These are phyloP conservation scores for Pseudonitzschia pungens DNA, from an alignment of 108 stramenopile species.

Conservation along the genomic window DNA sequence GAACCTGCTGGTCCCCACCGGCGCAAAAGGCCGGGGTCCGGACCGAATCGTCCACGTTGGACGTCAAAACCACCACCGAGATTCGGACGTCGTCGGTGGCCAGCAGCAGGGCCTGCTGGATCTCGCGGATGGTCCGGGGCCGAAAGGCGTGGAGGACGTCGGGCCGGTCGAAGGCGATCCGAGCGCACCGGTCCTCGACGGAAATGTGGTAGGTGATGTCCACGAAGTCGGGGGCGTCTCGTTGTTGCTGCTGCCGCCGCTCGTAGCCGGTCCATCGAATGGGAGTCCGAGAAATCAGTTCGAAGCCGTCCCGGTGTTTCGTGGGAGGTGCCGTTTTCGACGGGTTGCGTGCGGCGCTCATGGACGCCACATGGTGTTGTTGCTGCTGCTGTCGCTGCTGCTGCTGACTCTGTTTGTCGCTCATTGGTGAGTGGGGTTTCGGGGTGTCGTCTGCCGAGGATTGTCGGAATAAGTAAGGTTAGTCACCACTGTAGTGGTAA, in stretches of 20 bases:
- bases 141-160: slow-evolving; percentile 90
- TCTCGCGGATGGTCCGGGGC: slow-evolving; percentile 90
- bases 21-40: slow-evolving; percentile 91
- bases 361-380: slow-evolving; percentile 51
- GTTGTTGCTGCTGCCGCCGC: background rate
- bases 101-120: slow-evolving; percentile 74
- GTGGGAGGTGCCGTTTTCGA: slow-evolving; percentile 75
- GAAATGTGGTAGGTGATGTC: slow-evolving; percentile 85
- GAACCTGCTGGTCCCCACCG: slow-evolving; percentile 91
- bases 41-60: slow-evolving; percentile 33
- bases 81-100: slow-evolving; percentile 84
- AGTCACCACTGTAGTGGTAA: no score
- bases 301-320: slow-evolving; percentile 77
- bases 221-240: slow-evolving; percentile 30
- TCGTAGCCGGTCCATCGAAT: slow-evolving; percentile 63
- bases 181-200: slow-evolving; percentile 58
- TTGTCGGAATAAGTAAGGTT: no score
- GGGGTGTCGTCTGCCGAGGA: no score
- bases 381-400: background rate
- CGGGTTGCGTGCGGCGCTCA: slow-evolving; percentile 73
- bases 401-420: background rate
- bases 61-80: slow-evolving; percentile 77
- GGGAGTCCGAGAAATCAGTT: slow-evolving; percentile 59
- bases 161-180: slow-evolving; percentile 89
- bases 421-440: background rate